Evolutionary conservation across 163 green algal species (phyloP), one percentile per base, ranked within the genome.

Genomic region (Chlorella variabilis): DNA sequence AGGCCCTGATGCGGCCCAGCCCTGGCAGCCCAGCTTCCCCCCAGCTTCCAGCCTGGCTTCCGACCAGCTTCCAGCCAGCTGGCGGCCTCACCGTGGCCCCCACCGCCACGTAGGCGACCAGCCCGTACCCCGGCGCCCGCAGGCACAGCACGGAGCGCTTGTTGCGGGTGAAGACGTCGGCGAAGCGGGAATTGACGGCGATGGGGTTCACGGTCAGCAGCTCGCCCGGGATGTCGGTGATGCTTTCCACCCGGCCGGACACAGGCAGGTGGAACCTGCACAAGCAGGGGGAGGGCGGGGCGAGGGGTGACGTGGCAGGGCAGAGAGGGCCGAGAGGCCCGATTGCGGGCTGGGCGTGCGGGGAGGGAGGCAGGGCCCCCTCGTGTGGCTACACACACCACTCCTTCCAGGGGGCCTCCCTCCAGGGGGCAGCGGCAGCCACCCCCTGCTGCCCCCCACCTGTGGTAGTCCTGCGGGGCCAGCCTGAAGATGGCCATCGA

Each of bases 191-290:
- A 45, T 62, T 63, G 25, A 91, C 73, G 18, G 85, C 87, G 56
- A 92, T 90, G 23, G 88, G 88, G 62, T 92, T 92, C 9, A 92
- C 88, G 0, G 86, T 92, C 76, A 87, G 79, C 9, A 90, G 74
- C 31, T 86, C 33, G 0, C 88, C 88, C 6, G 80, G 77, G 3
- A 92, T 66, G 48, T 86, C 59, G 4, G 25, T 77, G 67, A 88
- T 85, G 45, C 67, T 83, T 7, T 61, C 41, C 21, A 92, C 62
- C 1, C 29, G 83, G 29, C 86, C 86, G 15, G 27, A 33, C 23
- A 90, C 71, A 9, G 87, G 84, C n/a, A 77, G 56, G 63, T 92
- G 88, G 74, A 88, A 92, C 31, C 76, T 73, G 65, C 65, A n/a
- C n/a, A n/a, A n/a, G 54, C 15, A 5, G 9, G 20, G 54, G 54